phyloP scores from a whole-genome alignment of 1,284 basidiomycete species.

The Fomitopsis betulina region DNA sequence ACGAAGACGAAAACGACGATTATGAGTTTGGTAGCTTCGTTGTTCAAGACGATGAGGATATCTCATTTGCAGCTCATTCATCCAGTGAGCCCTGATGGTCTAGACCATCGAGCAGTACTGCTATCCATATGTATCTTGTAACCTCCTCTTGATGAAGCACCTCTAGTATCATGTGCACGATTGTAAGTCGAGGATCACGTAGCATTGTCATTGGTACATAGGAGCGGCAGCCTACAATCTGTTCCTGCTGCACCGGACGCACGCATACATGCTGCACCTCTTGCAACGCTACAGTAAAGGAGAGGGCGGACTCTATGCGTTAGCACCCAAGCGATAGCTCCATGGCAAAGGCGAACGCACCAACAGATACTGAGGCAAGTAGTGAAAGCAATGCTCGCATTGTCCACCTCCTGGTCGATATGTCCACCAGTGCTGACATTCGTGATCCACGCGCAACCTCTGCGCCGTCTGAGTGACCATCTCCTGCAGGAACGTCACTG shows the following conservation, averaged over 20 bases:
- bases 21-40: slow-evolving; percentile 75
- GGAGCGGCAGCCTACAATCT: slow-evolving; percentile 3
- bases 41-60: slow-evolving; percentile 64
- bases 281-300: slow-evolving; percentile 9
- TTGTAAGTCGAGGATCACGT: too few relatives aligned
- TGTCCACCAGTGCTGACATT: slow-evolving; percentile 39
- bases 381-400: slow-evolving; percentile 40
- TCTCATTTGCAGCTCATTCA: slow-evolving; percentile 22
- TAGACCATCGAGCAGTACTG: background rate
- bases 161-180: too few relatives aligned
- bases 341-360: slow-evolving; percentile 14
- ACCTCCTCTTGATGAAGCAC: too few relatives aligned
- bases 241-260: slow-evolving; percentile 18
- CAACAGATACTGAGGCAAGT: slow-evolving; percentile 19
- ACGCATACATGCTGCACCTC: slow-evolving; percentile 12
- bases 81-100: slow-evolving; percentile 5
- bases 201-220: too few relatives aligned
- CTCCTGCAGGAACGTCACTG: slow-evolving; percentile 17
- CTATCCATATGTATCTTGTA: too few relatives aligned
- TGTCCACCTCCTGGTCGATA: slow-evolving; percentile 31
- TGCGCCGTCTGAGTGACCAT: slow-evolving; percentile 32
- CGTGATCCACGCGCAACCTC: slow-evolving; percentile 37
- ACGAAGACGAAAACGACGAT: slow-evolving; percentile 46
- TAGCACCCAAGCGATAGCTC: too few relatives aligned
- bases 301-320: too few relatives aligned